Evolutionary conservation across 1,139 yeast genomes (phyloP).

Genomic region (Kodamaea arcana): DNA sequence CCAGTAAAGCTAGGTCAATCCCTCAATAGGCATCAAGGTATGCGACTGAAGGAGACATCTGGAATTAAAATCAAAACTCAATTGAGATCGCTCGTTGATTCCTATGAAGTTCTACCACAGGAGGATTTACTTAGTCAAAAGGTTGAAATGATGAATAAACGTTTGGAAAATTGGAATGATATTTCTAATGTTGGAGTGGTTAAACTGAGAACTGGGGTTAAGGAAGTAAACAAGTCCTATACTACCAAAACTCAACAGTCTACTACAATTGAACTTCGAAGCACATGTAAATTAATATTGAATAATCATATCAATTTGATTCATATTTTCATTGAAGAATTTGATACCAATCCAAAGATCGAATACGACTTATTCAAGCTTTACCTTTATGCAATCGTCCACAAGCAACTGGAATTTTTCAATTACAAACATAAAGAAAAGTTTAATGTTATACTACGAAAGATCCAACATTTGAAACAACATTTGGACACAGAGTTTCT

Average conservation of each 20-base stretch:
- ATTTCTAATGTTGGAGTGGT: background rate
- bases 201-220: background rate
- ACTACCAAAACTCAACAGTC: no score
- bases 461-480: slow-evolving; percentile 3
- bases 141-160: slow-evolving; percentile 5
- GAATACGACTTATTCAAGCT: slow-evolving; percentile 4
- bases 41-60: background rate
- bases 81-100: no score
- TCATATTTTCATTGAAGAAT: slow-evolving; percentile 3
- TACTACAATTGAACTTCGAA: no score
- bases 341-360: slow-evolving; percentile 1
- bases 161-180: slow-evolving; percentile 3
- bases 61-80: no score
- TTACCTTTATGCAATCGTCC: slow-evolving; percentile 4
- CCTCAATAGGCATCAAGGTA: background rate
- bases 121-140: slow-evolving; percentile 2
- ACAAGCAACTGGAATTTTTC: slow-evolving; percentile 4
- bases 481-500: slow-evolving; percentile 6
- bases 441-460: slow-evolving; percentile 4
- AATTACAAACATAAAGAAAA: slow-evolving; percentile 1
- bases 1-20: background rate
- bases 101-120: background rate
- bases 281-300: slow-evolving; percentile 2
- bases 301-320: slow-evolving; percentile 2
- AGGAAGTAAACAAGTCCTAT: background rate